Evolutionary conservation across 176 grass and related monocot genomes (phyloP), one percentile per base, ranked within the genome.

Genomic region (Alloteropsis semialata): DNA sequence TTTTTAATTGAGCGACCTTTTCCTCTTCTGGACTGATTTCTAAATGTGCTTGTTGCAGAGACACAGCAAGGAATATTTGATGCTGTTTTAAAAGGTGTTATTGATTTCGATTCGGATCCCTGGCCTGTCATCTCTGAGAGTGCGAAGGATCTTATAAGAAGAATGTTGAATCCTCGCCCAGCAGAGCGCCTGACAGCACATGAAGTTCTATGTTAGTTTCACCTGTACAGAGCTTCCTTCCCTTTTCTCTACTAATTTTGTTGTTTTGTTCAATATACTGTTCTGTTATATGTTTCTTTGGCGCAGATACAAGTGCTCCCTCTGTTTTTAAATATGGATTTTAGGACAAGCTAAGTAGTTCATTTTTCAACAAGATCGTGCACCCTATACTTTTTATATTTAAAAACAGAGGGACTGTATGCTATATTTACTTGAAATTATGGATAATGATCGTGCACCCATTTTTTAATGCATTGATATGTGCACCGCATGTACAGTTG

Each of bases 81-180:
- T 84, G 90, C 90, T 76, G 90, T 92, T 42, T 37, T 92, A 62
- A 89, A 92, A 88, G 87, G 90, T 48, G 79, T 44, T 27, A 86
- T 92, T 72, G 90, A 92, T 84, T 92, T 92, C 45, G 90, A 92
- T 18, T 84, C 75, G 17, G 90, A 92, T 69, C 90, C 90, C 27
- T 92, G 90, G 90, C 87, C 90, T 58, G 80, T 89, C 44, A 89
- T 92, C 28, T 92, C 90, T 76, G 87, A 92, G 44, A 92, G 88
- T 55, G 88, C 88, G 1, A 90, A 90, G 78, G 83, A 90, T 86
- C 88, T 90, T 81, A 90, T 90, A 72, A 86, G 66, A 72, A 86
- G 32, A 90, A 90, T 90, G 88, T 71, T 90, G 88, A 90, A 90
- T 82, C 88, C 83, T 82, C 45, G 2, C 57, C 88, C 88, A 13